Evolutionary conservation across 2,329 filamentous ascomycete genomes (phyloP).

Genomic region (Penicillium sp.): DNA sequence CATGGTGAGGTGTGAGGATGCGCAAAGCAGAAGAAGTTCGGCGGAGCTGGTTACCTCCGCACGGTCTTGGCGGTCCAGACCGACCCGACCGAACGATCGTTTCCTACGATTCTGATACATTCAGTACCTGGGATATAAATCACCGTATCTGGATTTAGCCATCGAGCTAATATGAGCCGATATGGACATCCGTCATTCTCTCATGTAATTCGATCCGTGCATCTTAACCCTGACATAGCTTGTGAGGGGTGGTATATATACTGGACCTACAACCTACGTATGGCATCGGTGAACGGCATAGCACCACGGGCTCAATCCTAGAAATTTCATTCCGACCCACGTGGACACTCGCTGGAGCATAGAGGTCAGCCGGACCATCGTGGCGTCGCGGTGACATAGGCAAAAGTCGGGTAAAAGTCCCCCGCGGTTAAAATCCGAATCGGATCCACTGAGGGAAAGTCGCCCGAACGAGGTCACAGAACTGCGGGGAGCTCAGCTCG

Average conservation of each 20-base stretch:
- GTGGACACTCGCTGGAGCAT: background rate
- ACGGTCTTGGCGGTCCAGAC: slow-evolving; percentile 8
- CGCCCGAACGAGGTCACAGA: slow-evolving; percentile 1
- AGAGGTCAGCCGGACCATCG: background rate
- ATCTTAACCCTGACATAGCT: too few relatives aligned
- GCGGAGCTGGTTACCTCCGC: slow-evolving; percentile 5
- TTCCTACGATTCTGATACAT: background rate
- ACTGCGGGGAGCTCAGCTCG: slow-evolving; percentile 21
- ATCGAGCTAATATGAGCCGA: background rate
- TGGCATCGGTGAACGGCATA: background rate
- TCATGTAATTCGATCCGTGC: background rate
- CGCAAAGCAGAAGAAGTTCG: background rate
- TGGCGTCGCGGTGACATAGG: background rate
- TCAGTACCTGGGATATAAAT: background rate
- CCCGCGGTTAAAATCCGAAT: slow-evolving; percentile 20
- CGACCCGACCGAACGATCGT: background rate
- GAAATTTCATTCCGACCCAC: background rate
- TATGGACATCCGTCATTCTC: background rate
- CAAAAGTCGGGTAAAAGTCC: slow-evolving; percentile 17
- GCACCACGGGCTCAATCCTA: background rate
- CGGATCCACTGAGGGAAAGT: slow-evolving; percentile 17
- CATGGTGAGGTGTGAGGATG: slow-evolving; percentile 18
- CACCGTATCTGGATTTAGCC: background rate
- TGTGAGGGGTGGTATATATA: background rate
- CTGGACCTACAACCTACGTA: background rate